Base-by-base conservation (phyloP, 192 early-diverging fungal genomes). In the Backusella morwellensis region DNA sequence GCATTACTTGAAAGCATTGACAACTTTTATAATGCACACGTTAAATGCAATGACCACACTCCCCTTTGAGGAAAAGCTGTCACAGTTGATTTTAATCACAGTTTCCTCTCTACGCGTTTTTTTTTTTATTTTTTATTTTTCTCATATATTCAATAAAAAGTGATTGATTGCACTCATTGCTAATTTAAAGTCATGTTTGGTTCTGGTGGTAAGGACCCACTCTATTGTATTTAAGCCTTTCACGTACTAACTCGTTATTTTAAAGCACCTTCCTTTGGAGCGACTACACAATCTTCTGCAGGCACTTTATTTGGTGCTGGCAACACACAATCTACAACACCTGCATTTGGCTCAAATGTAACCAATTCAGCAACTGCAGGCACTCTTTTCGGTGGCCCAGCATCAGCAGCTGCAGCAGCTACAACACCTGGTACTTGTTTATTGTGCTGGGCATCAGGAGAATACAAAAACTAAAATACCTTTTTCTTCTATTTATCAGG, bases 251-350 rank as follows among this genome's bases (percentile, higher is more conserved):
- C 23, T 63, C 12, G 11, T 29, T 11, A 32, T 63, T 63, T 29
- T 29, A 23, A 8, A 42, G 35, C 70, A 42, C 70, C 70, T 36
- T 71, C 40, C 21, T 44, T 59, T 74, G 52, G 47, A 59, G 47
- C 72, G 6, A 59, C 50, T 35, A 50, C 72, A 59, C 72, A 68
- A 21, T 35, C 29, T 36, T 35, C 67, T 42, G 70, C 70, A 26
- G 70, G 70, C 26, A 72, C 70, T 47, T 72, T 72, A 72, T 72
- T 72, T 17, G 70, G 70, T 72, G 70, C 70, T 2, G 11, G 40
- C 14, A 72, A 44, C 12, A 23, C 56, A 63, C 56, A 23, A 29
- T 63, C 70, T 68, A 44, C 42, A n/a, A 34, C 72, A 11, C 34
- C 34, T 74, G 34, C 72, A 34, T 75, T 75, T 68, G 74, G 74